A percentile compares a stretch with the other conserved stretches of the same genome.
Evolutionary conservation across 1,284 basidiomycete species (phyloP).

Genomic region (Ustilago shanxiensis): DNA sequence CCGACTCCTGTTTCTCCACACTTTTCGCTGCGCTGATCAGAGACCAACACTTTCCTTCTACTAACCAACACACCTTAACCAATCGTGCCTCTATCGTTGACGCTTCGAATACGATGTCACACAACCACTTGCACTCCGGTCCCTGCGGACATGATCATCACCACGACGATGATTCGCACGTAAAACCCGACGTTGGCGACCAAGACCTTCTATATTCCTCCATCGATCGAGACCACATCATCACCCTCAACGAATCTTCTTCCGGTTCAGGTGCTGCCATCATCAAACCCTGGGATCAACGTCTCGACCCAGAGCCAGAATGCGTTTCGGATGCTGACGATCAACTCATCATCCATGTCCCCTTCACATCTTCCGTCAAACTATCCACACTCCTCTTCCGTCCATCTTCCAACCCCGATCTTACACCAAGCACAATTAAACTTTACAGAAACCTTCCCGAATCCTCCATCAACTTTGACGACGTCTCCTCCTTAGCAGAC

Average conservation of each 20-base stretch:
- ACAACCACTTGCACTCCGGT: conserved; percentile 55
- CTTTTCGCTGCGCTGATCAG: not conserved
- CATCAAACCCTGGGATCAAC: conserved; percentile 60
- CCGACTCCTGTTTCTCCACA: conserved; percentile 3
- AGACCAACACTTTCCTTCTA: conserved; percentile 1
- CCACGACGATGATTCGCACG: conserved; percentile 65
- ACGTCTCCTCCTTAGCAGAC: conserved; percentile 11
- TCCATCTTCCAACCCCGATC: conserved; percentile 22
- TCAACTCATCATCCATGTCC: conserved; percentile 61
- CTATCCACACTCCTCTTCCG: conserved; percentile 48
- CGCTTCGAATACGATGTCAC: conserved; percentile 52
- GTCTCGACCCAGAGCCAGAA: conserved; percentile 31
- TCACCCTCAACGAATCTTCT: conserved; percentile 58
- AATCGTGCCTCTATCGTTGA: not conserved
- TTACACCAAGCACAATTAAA: conserved; percentile 56
- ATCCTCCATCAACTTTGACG: conserved; percentile 56
- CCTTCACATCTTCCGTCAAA: conserved; percentile 63
- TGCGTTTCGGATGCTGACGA: conserved; percentile 60
- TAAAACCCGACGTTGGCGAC: conserved; percentile 58
- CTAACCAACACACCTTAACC: not conserved
- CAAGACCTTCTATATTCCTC: conserved; percentile 58
- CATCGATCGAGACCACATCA: conserved; percentile 58
- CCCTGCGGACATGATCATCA: conserved; percentile 47
- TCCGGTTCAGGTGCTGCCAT: conserved; percentile 36
- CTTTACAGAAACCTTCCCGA: conserved; percentile 59